These are phyloP conservation scores for Calophaca sinica DNA, from an alignment of 306 rosid species.

Conservation along the genomic window DNA sequence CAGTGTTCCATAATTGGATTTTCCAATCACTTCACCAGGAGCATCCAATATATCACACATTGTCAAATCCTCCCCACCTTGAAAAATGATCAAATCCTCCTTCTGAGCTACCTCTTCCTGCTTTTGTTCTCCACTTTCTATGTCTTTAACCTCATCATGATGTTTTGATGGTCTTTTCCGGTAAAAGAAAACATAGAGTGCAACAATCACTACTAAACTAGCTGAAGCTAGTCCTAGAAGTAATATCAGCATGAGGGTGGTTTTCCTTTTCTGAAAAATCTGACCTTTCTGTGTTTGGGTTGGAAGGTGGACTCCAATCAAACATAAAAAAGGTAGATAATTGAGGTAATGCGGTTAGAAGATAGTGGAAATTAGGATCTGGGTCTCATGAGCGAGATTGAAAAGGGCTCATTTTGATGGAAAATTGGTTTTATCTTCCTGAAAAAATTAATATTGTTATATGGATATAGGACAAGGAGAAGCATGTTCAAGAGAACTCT, in stretches of 20 bases:
- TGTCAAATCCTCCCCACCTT: conserved; percentile 77
- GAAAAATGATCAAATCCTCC: conserved; percentile 72
- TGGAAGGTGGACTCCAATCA: conserved; percentile 17
- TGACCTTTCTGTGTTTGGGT: conserved; percentile 19
- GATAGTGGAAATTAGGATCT: conserved; percentile 48
- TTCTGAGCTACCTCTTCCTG: conserved; percentile 47
- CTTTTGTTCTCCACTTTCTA: conserved; percentile 61
- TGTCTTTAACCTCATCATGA: conserved; percentile 53
- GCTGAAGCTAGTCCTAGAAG: conserved; percentile 54
- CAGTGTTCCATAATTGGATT: conserved; percentile 84
- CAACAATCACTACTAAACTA: conserved; percentile 51
- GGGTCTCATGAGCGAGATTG: conserved; percentile 42
- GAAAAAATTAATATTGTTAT: conserved; percentile 13
- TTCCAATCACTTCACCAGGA: conserved; percentile 97
- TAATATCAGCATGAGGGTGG: conserved; percentile 58
- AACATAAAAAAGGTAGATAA: conserved; percentile 22
- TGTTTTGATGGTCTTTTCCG: conserved; percentile 44
- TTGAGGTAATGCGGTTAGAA: conserved; percentile 34
- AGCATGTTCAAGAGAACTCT: conserved; percentile 58
- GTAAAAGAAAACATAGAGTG: conserved; percentile 54
- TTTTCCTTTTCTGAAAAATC: conserved; percentile 47
- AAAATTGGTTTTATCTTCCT: conserved; percentile 17
- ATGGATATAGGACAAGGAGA: conserved; percentile 52
- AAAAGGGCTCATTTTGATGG: conserved; percentile 24
- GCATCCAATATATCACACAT: conserved; percentile 89